Evolutionary conservation across 345 rosid species (phyloP).

Genomic region (Arabis alpina): DNA sequence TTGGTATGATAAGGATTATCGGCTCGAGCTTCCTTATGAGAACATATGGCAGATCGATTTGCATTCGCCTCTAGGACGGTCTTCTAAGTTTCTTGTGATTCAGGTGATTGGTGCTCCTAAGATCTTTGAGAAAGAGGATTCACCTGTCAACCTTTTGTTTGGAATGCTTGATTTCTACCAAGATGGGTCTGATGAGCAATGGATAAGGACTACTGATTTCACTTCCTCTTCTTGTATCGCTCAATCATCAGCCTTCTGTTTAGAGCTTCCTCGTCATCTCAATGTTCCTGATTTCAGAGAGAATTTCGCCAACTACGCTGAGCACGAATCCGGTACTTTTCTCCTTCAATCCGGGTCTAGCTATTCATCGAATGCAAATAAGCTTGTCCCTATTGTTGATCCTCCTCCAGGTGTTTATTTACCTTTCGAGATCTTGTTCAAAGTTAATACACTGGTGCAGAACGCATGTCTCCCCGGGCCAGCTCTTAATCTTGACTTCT

Average conservation of each 20-base stretch:
- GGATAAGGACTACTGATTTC: slow-evolving; percentile 60
- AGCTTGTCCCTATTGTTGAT: slow-evolving; percentile 50
- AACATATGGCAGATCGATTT: slow-evolving; percentile 79
- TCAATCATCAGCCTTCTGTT: slow-evolving; percentile 57
- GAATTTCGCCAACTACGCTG: slow-evolving; percentile 40
- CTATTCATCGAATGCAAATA: slow-evolving; percentile 33
- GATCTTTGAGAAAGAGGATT: slow-evolving; percentile 50
- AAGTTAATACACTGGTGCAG: slow-evolving; percentile 54
- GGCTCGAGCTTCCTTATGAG: slow-evolving; percentile 74
- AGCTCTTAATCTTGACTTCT: slow-evolving; percentile 46
- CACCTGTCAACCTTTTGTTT: slow-evolving; percentile 11
- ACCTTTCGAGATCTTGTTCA: slow-evolving; percentile 53
- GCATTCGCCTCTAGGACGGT: slow-evolving; percentile 41
- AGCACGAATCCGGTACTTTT: slow-evolving; percentile 24
- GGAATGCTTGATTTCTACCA: slow-evolving; percentile 27
- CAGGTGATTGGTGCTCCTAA: slow-evolving; percentile 80
- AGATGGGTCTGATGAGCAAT: slow-evolving; percentile 48
- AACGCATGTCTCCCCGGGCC: slow-evolving; percentile 54
- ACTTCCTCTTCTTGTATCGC: slow-evolving; percentile 50
- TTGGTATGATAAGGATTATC: slow-evolving; percentile 47
- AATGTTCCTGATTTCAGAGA: slow-evolving; percentile 46
- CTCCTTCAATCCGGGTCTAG: slow-evolving; percentile 39
- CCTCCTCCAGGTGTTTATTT: slow-evolving; percentile 41
- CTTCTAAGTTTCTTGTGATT: slow-evolving; percentile 59
- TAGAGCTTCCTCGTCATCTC: slow-evolving; percentile 47